Evolutionary conservation across 495 filamentous ascomycete species (phyloP).

Genomic region (Penicillium waksmanii): DNA sequence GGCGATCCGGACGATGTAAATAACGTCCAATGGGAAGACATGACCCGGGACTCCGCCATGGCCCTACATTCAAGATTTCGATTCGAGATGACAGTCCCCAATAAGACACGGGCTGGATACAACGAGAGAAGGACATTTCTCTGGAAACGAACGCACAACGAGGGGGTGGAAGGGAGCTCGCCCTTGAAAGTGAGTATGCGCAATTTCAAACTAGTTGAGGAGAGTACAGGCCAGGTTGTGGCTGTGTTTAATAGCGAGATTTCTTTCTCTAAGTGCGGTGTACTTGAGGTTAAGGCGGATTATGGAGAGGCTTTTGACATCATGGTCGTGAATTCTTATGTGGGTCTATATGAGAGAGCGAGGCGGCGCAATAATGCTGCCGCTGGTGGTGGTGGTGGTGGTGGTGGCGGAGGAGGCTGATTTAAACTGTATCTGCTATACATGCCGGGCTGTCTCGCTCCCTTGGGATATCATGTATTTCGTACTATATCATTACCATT

Average conservation of each 20-base stretch:
- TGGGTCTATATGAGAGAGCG: conserved; percentile 25
- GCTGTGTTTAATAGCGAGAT: conserved; percentile 24
- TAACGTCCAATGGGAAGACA: conserved; percentile 29
- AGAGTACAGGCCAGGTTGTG: conserved; percentile 17
- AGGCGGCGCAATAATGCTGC: conserved; percentile 18
- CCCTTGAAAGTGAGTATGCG: conserved; percentile 14
- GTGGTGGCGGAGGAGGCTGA: conserved; percentile 18
- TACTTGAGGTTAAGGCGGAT: conserved; percentile 27
- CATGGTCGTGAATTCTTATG: conserved; percentile 28
- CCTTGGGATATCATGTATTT: background rate
- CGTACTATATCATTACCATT: background rate
- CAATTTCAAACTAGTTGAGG: conserved; percentile 32
- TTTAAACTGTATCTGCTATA: background rate
- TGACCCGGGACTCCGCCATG: conserved; percentile 14
- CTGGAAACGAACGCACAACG: conserved; percentile 30
- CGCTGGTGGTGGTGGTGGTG: conserved; percentile 17
- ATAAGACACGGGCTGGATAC: background rate
- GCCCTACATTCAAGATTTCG: conserved; percentile 21
- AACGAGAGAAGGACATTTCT: conserved; percentile 20
- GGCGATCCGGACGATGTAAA: conserved; percentile 22
- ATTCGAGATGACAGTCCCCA: conserved; percentile 22
- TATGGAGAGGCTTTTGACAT: conserved; percentile 30
- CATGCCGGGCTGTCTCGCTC: background rate
- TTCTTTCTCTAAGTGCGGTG: conserved; percentile 22
- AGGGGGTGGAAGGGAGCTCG: conserved; percentile 15